phyloP scores from a whole-genome alignment of 2,329 filamentous ascomycete genomes.

The Colletotrichum sidae region DNA sequence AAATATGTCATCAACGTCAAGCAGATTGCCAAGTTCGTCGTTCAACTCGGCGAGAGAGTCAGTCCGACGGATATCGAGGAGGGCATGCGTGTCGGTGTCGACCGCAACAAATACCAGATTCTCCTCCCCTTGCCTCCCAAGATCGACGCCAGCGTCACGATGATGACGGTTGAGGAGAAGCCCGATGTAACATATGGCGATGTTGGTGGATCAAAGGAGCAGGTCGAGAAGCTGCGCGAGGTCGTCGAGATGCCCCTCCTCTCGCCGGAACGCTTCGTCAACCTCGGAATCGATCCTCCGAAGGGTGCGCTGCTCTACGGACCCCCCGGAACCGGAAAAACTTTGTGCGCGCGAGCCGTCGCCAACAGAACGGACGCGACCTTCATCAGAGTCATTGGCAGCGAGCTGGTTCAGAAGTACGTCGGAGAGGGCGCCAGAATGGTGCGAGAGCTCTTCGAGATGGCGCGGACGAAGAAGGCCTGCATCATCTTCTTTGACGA shows the following conservation, averaged over 20 bases:
- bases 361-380: slow-evolving; percentile 98
- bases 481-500: slow-evolving; percentile 99
- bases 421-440: slow-evolving; percentile 98
- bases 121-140: slow-evolving; percentile 95
- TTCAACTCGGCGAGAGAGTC: slow-evolving; percentile 95
- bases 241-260: slow-evolving; percentile 98
- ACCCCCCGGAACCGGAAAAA: slow-evolving; percentile 98
- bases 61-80: slow-evolving; percentile 99
- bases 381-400: slow-evolving; percentile 98
- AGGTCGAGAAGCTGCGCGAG: slow-evolving; percentile 98
- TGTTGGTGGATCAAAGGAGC: slow-evolving; percentile 98
- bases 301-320: slow-evolving; percentile 98
- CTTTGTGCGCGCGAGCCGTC: slow-evolving; percentile 94
- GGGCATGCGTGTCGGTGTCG: slow-evolving; percentile 98
- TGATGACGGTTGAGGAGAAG: slow-evolving; percentile 99
- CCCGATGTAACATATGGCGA: slow-evolving; percentile 99
- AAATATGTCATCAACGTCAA: slow-evolving; percentile 99
- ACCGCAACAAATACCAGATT: slow-evolving; percentile 99
- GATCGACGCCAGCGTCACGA: slow-evolving; percentile 98
- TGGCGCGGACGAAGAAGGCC: slow-evolving; percentile 99
- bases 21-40: slow-evolving; percentile 99
- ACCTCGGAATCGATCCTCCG: slow-evolving; percentile 97
- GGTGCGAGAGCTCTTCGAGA: slow-evolving; percentile 98
- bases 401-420: slow-evolving; percentile 98
- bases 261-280: slow-evolving; percentile 96